phyloP scores from a whole-genome alignment of 805 yeast genomes.

The Saccharomycodes ludwigii region DNA sequence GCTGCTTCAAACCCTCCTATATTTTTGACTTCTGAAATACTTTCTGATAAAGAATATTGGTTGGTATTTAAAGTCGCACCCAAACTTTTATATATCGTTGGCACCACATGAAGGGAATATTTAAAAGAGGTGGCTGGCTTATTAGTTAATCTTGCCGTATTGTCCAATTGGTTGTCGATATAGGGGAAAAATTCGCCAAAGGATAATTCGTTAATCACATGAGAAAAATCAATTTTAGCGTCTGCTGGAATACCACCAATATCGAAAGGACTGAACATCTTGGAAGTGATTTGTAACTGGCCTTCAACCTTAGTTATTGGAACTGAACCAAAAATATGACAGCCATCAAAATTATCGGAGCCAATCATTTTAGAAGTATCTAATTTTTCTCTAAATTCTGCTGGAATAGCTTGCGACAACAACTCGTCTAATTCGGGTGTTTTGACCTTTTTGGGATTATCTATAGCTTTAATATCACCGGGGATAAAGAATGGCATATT shows the following conservation, averaged over 20 bases:
- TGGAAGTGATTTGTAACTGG: slow-evolving; percentile 71
- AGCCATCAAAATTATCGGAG: slow-evolving; percentile 48
- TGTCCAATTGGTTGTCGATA: slow-evolving; percentile 79
- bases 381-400: slow-evolving; percentile 41
- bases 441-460: slow-evolving; percentile 28
- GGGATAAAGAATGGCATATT: slow-evolving; percentile 52
- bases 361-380: slow-evolving; percentile 33
- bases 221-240: slow-evolving; percentile 63
- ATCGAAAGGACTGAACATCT: too few species aligned
- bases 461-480: slow-evolving; percentile 30
- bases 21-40: slow-evolving; percentile 9
- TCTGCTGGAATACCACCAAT: slow-evolving; percentile 50
- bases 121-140: slow-evolving; percentile 39
- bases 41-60: slow-evolving; percentile 66
- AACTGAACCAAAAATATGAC: slow-evolving; percentile 71
- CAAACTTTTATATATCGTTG: slow-evolving; percentile 59
- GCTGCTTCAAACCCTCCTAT: slow-evolving; percentile 30
- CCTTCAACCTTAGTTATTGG: slow-evolving; percentile 83
- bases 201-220: slow-evolving; percentile 74
- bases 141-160: slow-evolving; percentile 45
- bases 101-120: slow-evolving; percentile 71
- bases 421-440: slow-evolving; percentile 59
- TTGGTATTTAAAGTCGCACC: slow-evolving; percentile 70
- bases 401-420: slow-evolving; percentile 51
- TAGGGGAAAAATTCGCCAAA: slow-evolving; percentile 86